A percentile compares a stretch with the other conserved stretches of the same genome.
Evolutionary conservation across 192 early-diverging fungal species (phyloP).

Genomic region (Jimgerdemannia flammicorona): DNA sequence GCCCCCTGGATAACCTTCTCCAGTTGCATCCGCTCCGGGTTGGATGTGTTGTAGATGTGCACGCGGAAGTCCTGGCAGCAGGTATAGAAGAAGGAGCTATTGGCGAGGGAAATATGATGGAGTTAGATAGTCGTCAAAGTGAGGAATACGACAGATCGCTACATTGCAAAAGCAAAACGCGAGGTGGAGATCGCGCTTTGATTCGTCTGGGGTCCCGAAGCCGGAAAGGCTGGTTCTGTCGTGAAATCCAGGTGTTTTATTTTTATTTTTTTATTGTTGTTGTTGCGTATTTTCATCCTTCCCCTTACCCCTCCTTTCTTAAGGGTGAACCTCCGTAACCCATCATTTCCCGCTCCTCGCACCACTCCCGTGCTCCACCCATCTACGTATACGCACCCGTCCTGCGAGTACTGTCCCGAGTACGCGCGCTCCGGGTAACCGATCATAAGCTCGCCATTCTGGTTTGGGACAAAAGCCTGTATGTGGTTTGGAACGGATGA

Average conservation of each 20-base stretch:
- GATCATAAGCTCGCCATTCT: slow-evolving; percentile 32
- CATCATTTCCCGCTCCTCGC: too few species aligned
- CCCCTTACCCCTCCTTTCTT: not conserved
- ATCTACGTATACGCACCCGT: slow-evolving; percentile 25
- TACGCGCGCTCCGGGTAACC: slow-evolving; percentile 36
- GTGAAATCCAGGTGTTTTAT: too few species aligned
- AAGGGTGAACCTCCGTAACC: too few species aligned
- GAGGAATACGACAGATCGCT: not conserved
- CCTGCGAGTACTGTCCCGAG: slow-evolving; percentile 50
- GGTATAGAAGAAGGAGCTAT: slow-evolving; percentile 49
- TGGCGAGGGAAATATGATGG: too few species aligned
- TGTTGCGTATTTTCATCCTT: not conserved
- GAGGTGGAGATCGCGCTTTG: not conserved
- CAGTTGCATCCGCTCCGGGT: slow-evolving; percentile 28
- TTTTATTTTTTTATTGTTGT: not conserved
- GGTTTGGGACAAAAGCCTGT: slow-evolving; percentile 30
- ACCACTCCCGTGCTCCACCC: too few species aligned
- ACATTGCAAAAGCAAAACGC: not conserved
- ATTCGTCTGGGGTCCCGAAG: too few species aligned
- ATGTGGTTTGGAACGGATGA: not conserved
- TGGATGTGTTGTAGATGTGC: slow-evolving; percentile 54
- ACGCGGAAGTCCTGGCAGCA: slow-evolving; percentile 57
- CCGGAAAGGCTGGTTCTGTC: too few species aligned
- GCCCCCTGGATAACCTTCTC: slow-evolving; percentile 37
- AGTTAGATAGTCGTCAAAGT: not conserved